Base-by-base conservation (phyloP, 2,329 filamentous ascomycete species). In the Colletotrichum higginsianum region DNA sequence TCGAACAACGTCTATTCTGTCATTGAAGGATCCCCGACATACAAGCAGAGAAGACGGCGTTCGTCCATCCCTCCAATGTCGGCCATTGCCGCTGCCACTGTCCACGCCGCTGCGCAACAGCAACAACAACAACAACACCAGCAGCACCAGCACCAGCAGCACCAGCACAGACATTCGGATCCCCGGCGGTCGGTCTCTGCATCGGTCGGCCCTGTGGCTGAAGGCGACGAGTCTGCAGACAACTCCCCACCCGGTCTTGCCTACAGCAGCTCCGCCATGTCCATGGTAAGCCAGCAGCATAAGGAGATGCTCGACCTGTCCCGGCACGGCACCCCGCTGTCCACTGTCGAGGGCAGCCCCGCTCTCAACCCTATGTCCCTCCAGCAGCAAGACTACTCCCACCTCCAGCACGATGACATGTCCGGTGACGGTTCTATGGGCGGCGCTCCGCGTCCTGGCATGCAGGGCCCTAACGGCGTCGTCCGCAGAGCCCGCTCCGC, bases 1-100 rank as follows among this genome's bases (percentile, higher is more conserved):
- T 81, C 86, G 63, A 93, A 92, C 82, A 97, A 94, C 80, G 93
- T 96, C 76, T 98, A 97, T 86, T 96, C 94, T 60, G 95, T 98
- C 61, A 96, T 98, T 79, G 96, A 99, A 85, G 96, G 96, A 60
- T 99, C 96, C 38, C 96, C 96, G 15, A 98, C 96, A 47, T 99
- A 99, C 86, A 99, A 99, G 89, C 96, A 98, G 86, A 91, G 96
- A 77, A 90, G 96, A 81, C 91, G 96, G 76, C 93, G 96, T 74
- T 98, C 96, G 46, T 98, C 96, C 52, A 94, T 98, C 74, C 95
- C 94, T 15, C 90, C 92, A 75, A 90, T 95, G 80, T 87, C 89
- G 69, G 89, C 89, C 55, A 91, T 93, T 72, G 90, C 92, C 74
- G 90, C 90, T 61, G 89, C 92, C n/a, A 87, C 90, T 57, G 86